Evolutionary conservation across 2,329 filamentous ascomycete genomes (phyloP).

Genomic region (Lasiodiplodia sp.): DNA sequence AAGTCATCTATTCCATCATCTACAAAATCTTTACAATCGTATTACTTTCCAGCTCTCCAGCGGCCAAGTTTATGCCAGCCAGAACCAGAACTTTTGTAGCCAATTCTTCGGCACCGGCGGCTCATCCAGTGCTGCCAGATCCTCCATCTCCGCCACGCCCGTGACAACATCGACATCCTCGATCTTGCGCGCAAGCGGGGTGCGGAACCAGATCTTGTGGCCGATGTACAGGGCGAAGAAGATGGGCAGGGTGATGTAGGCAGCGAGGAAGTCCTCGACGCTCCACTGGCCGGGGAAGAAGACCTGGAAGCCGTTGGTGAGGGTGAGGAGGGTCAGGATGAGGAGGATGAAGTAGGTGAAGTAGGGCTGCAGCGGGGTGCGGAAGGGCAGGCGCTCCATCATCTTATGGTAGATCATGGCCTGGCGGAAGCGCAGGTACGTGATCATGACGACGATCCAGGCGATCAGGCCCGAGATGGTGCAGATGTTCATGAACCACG

Average conservation of each 20-base stretch:
- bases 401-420: slow-evolving; percentile 55
- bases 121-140: slow-evolving; percentile 42
- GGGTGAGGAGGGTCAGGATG: neutral
- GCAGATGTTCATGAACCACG: slow-evolving; percentile 75
- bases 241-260: slow-evolving; percentile 43
- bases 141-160: slow-evolving; percentile 47
- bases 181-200: slow-evolving; percentile 39
- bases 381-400: slow-evolving; percentile 41
- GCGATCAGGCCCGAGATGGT: slow-evolving; percentile 63
- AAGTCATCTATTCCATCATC: neutral
- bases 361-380: slow-evolving; percentile 3
- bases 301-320: slow-evolving; percentile 12
- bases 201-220: slow-evolving; percentile 43
- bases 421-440: slow-evolving; percentile 62
- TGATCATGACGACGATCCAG: slow-evolving; percentile 62
- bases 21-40: neutral
- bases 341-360: neutral
- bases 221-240: slow-evolving; percentile 44
- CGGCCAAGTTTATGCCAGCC: slow-evolving; percentile 42
- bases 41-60: neutral
- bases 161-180: slow-evolving; percentile 44
- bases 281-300: neutral
- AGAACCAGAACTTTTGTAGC: slow-evolving; percentile 45
- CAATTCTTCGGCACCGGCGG: slow-evolving; percentile 45
- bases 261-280: neutral